Evolutionary conservation across 331 rosid species (phyloP).

Genomic region (Telfairia occidentalis): DNA sequence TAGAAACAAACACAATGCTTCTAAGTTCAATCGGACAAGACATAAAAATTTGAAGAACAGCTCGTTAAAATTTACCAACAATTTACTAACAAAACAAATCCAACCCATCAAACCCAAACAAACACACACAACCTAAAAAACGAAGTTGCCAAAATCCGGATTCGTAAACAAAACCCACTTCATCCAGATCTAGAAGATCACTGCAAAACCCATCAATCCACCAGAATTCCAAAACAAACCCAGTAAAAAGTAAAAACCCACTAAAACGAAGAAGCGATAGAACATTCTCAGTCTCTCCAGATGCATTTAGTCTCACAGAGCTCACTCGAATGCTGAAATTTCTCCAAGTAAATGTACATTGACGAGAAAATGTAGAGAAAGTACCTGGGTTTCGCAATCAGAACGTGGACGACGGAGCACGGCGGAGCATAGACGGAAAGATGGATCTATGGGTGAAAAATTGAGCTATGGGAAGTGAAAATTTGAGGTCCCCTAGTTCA

Average conservation of each 20-base stretch:
- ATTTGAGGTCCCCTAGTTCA: constrained; percentile 7
- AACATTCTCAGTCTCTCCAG: neutral
- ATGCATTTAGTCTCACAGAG: neutral
- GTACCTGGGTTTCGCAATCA: neutral
- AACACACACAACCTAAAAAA: neutral
- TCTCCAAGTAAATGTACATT: constrained; percentile 3
- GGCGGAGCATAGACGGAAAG: neutral
- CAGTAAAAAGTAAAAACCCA: neutral
- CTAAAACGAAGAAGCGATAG: neutral
- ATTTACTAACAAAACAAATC: neutral
- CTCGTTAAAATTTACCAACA: neutral
- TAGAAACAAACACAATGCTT: neutral
- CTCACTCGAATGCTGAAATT: neutral
- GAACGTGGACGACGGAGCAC: neutral
- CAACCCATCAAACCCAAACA: neutral
- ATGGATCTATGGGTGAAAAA: neutral
- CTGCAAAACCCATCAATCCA: neutral
- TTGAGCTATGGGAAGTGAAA: neutral
- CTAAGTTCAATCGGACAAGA: neutral
- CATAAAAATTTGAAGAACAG: neutral
- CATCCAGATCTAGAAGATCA: constrained; percentile 1
- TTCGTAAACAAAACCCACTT: neutral
- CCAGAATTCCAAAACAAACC: neutral
- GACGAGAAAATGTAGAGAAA: neutral
- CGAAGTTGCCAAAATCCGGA: neutral